Percentiles rank a stretch among this genome's conserved stretches.
Evolutionary conservation across 345 rosid genomes (phyloP).

Genomic region (Murraya paniculata): DNA sequence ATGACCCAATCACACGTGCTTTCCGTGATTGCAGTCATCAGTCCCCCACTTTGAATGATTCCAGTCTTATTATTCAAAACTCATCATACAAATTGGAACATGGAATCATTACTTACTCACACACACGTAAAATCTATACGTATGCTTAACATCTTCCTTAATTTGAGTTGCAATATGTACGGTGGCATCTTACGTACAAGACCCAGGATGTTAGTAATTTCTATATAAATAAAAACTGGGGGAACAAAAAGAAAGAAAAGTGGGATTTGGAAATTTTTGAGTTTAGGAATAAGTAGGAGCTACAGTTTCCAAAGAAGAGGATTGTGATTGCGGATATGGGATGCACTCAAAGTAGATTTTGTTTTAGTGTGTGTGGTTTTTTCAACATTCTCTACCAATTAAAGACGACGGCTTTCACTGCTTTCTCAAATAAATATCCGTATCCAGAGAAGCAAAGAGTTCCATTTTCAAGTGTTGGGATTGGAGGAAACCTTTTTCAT

Average conservation of each 20-base stretch:
- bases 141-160: not conserved
- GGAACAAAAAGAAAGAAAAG: not conserved
- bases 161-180: not conserved
- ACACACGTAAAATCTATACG: conserved; percentile 3
- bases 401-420: conserved; percentile 42
- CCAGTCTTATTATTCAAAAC: conserved; percentile 26
- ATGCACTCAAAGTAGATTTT: conserved; percentile 17
- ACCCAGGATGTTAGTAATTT: not conserved
- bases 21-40: conserved; percentile 40
- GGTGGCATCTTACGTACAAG: conserved; percentile 11
- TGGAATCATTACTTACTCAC: conserved; percentile 28
- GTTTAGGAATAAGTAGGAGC: conserved; percentile 35
- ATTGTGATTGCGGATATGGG: conserved; percentile 22
- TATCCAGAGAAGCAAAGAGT: conserved; percentile 46
- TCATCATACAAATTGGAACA: conserved; percentile 33
- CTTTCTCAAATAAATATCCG: conserved; percentile 26
- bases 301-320: conserved; percentile 44
- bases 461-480: conserved; percentile 70
- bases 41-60: not conserved
- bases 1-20: conserved; percentile 35
- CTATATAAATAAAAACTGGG: not conserved
- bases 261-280: conserved; percentile 15
- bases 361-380: conserved; percentile 11
- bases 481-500: conserved; percentile 58
- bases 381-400: conserved; percentile 37